These are phyloP conservation scores for Perkinsus olseni DNA, from an alignment of 169 alveolate species.

Conservation along the genomic window DNA sequence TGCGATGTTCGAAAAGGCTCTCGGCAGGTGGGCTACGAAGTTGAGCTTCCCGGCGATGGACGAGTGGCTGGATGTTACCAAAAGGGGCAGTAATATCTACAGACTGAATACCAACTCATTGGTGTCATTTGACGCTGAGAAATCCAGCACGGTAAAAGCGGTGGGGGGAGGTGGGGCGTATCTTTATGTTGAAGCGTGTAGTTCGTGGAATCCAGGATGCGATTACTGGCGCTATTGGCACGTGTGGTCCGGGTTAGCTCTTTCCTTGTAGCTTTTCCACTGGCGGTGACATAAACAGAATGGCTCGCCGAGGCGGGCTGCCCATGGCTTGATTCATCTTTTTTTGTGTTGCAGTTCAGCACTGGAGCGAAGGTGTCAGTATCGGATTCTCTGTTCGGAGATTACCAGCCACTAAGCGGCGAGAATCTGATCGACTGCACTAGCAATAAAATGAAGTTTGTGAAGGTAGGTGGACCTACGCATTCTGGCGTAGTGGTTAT, in stretches of 20 bases:
- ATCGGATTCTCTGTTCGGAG: not conserved
- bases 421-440: not conserved
- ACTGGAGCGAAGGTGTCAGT: not conserved
- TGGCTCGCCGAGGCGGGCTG: too few relatives aligned
- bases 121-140: not conserved
- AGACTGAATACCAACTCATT: not conserved
- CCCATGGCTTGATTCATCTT: not conserved
- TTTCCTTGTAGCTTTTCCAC: too few relatives aligned
- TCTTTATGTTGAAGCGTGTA: not conserved
- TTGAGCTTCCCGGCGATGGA: not conserved
- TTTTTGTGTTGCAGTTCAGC: not conserved
- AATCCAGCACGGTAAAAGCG: not conserved
- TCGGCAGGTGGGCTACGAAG: not conserved
- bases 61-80: not conserved
- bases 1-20: not conserved
- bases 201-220: too few relatives aligned
- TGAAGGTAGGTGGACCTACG: not conserved
- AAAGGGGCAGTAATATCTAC: not conserved
- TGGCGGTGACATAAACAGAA: too few relatives aligned
- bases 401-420: not conserved
- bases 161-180: not conserved
- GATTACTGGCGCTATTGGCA: too few relatives aligned
- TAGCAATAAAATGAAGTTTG: not conserved
- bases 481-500: not conserved
- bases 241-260: too few relatives aligned